phyloP scores from a whole-genome alignment of 2,329 filamentous ascomycete species.

The Allantophomopsis lycopodina region DNA sequence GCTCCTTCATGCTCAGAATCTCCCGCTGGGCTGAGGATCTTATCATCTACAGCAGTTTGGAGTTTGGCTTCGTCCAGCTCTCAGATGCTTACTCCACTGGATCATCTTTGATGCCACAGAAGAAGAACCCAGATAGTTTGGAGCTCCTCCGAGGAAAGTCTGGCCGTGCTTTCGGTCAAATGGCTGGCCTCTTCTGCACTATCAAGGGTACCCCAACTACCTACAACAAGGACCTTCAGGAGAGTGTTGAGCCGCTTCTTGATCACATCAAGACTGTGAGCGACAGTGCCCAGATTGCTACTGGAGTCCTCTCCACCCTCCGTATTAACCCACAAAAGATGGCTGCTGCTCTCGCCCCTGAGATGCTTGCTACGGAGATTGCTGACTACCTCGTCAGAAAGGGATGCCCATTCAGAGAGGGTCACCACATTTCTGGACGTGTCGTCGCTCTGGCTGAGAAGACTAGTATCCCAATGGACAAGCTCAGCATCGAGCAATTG shows the following conservation, averaged over 20 bases:
- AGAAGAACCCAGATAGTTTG: constrained; percentile 69
- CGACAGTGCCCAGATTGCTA: constrained; percentile 69
- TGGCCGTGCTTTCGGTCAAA: constrained; percentile 66
- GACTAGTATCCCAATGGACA: constrained; percentile 52
- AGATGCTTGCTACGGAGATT: constrained; percentile 66
- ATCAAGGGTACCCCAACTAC: constrained; percentile 59
- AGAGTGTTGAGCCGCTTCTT: constrained; percentile 70
- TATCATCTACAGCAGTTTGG: constrained; percentile 56
- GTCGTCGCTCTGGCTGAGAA: constrained; percentile 62
- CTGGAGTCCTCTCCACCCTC: constrained; percentile 63
- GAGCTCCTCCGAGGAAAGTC: constrained; percentile 65
- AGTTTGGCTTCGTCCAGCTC: constrained; percentile 64
- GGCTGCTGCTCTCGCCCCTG: constrained; percentile 63
- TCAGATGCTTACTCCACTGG: constrained; percentile 74
- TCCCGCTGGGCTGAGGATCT: constrained; percentile 75
- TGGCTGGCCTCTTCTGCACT: constrained; percentile 71
- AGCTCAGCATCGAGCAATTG: constrained; percentile 52
- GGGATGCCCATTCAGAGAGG: constrained; percentile 57
- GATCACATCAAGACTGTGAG: constrained; percentile 68
- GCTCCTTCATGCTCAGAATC: constrained; percentile 67
- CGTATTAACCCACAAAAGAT: constrained; percentile 58
- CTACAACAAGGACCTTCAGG: constrained; percentile 85
- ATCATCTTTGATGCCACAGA: constrained; percentile 38
- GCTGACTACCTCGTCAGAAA: constrained; percentile 51
- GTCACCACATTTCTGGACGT: constrained; percentile 64